phyloP scores from a whole-genome alignment of 2,329 filamentous ascomycete genomes.

The Diaporthe velutina region DNA sequence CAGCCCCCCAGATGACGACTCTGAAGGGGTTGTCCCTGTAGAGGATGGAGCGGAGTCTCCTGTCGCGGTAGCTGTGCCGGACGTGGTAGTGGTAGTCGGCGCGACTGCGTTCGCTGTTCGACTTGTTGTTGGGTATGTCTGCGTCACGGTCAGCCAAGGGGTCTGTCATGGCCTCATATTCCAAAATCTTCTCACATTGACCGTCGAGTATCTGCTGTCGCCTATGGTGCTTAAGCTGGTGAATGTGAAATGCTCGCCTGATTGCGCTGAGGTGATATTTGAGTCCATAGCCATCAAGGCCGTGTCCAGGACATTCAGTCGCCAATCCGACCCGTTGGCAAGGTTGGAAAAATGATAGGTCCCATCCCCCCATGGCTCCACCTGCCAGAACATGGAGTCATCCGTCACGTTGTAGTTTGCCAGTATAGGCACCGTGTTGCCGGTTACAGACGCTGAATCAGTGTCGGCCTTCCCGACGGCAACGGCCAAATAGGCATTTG shows the following conservation, averaged over 20 bases:
- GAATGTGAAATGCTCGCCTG: conserved; percentile 30
- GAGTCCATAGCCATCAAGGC: conserved; percentile 24
- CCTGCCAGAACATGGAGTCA: conserved; percentile 33
- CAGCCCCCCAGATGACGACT: background rate
- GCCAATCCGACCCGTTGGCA: conserved; percentile 29
- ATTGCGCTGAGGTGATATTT: conserved; percentile 13
- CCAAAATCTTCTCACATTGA: background rate
- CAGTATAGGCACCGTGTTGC: conserved; percentile 7
- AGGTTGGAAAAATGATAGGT: conserved; percentile 32
- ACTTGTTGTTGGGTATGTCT: conserved; percentile 27
- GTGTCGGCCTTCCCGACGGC: background rate
- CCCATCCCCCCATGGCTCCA: conserved; percentile 25
- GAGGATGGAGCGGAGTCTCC: background rate
- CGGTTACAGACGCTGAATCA: background rate
- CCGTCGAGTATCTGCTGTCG: conserved; percentile 1
- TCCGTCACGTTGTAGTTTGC: conserved; percentile 24
- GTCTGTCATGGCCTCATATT: background rate
- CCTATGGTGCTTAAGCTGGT: conserved; percentile 24
- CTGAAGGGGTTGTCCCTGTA: background rate
- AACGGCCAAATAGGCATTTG: conserved; percentile 6
- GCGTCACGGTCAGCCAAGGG: background rate
- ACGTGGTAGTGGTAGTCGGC: background rate
- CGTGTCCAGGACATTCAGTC: background rate
- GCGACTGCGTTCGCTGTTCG: background rate
- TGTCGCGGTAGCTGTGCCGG: background rate